A percentile compares a stretch with the other conserved stretches of the same genome.
Evolutionary conservation across 768 basidiomycete genomes (phyloP).

Genomic region (Hygrophorus russula): DNA sequence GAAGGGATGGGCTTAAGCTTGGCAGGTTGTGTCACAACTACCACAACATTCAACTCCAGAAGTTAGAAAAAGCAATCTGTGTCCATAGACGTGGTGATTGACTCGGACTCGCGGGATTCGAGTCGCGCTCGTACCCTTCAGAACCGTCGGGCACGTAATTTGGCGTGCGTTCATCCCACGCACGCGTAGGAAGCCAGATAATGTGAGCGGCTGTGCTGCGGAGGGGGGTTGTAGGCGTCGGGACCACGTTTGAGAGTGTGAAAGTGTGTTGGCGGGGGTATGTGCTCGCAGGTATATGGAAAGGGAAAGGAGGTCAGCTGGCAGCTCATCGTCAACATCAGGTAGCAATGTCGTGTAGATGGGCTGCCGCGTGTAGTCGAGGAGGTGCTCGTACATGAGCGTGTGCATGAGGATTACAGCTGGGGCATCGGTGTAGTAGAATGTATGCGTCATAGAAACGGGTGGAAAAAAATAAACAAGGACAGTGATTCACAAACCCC

Average conservation of each 20-base stretch:
- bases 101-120: too few species aligned
- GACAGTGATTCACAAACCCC: conserved; percentile 46
- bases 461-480: not conserved
- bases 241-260: conserved; percentile 15
- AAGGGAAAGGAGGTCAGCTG: conserved; percentile 30
- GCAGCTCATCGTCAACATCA: conserved; percentile 12
- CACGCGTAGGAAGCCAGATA: conserved; percentile 53
- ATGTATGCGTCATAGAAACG: not conserved
- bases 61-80: too few species aligned
- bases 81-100: too few species aligned
- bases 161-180: conserved; percentile 58
- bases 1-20: not conserved
- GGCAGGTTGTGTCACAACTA: not conserved
- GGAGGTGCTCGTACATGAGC: conserved; percentile 68
- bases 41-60: too few species aligned
- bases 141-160: conserved; percentile 84
- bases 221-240: conserved; percentile 79
- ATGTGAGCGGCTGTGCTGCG: conserved; percentile 64
- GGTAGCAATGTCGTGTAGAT: conserved; percentile 82
- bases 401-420: conserved; percentile 70
- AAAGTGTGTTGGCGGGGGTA: conserved; percentile 24
- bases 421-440: conserved; percentile 9
- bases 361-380: conserved; percentile 86
- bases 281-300: conserved; percentile 29
- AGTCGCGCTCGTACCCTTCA: conserved; percentile 68